phyloP scores from a whole-genome alignment of 352 stramenopile species.

The Pythium aquatile region DNA sequence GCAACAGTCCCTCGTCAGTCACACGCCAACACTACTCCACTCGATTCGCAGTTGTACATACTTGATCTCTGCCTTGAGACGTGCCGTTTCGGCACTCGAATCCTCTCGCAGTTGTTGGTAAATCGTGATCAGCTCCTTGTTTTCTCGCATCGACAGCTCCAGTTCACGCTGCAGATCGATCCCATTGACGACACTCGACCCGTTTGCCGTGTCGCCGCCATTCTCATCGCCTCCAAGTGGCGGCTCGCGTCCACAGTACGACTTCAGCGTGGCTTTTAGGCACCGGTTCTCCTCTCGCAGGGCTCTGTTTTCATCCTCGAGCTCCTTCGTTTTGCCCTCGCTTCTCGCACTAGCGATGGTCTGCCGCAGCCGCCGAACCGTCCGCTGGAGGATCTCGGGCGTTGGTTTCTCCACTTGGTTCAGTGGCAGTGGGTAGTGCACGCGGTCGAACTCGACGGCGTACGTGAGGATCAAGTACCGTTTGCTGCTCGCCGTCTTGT shows the following conservation, averaged over 20 bases:
- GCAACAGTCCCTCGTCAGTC: not conserved
- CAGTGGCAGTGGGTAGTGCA: conserved; percentile 93
- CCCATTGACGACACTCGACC: not conserved
- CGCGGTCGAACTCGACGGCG: conserved; percentile 90
- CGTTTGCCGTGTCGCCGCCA: conserved; percentile 7
- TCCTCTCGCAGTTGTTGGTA: conserved; percentile 72
- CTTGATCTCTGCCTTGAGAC: conserved; percentile 57
- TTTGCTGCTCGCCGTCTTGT: conserved; percentile 40
- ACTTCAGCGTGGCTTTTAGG: conserved; percentile 62
- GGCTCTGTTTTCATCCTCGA: conserved; percentile 42
- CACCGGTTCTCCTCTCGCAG: conserved; percentile 65
- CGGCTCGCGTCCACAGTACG: conserved; percentile 38
- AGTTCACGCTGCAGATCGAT: conserved; percentile 50
- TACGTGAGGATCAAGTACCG: conserved; percentile 94
- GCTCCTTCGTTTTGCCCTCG: conserved; percentile 20
- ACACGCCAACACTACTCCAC: not conserved
- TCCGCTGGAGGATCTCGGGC: conserved; percentile 73
- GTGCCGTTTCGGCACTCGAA: conserved; percentile 44
- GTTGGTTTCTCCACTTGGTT: conserved; percentile 60
- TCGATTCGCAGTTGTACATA: conserved; percentile 9
- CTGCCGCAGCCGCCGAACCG: conserved; percentile 67
- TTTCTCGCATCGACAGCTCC: conserved; percentile 60
- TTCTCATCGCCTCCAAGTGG: conserved; percentile 20
- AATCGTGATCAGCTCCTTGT: conserved; percentile 71
- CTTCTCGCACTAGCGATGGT: conserved; percentile 23